phyloP scores from a whole-genome alignment of 305 asterid species.

The Fraxinus albicans region DNA sequence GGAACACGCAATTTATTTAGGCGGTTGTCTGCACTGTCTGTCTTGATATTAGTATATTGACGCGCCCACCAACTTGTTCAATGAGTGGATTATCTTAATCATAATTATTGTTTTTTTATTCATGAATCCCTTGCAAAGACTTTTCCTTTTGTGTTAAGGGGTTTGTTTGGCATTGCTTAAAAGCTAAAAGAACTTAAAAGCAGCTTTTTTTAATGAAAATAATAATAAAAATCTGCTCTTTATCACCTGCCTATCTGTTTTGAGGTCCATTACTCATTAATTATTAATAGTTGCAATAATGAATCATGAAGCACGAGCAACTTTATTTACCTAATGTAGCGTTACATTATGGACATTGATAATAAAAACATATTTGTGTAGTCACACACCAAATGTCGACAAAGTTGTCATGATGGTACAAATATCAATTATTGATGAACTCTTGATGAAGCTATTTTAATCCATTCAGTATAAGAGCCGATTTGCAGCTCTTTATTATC shows the following conservation, averaged over 20 bases:
- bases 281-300: not conserved
- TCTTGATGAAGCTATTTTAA: not conserved
- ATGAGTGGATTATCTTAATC: not conserved
- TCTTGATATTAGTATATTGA: not conserved
- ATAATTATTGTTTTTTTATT: not conserved
- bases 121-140: not conserved
- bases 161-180: not conserved
- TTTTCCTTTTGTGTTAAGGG: not conserved
- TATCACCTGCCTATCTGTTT: not conserved
- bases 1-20: not conserved
- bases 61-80: not conserved
- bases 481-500: not conserved
- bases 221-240: not conserved
- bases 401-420: no score
- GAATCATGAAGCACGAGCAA: no score
- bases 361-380: no score
- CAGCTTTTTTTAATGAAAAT: not conserved
- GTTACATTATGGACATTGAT: no score
- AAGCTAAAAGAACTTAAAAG: not conserved
- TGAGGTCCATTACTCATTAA: not conserved
- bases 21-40: not conserved
- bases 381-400: no score
- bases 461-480: not conserved
- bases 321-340: no score
- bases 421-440: not conserved